Evolutionary conservation across 202 grass and related monocot genomes (phyloP).

Genomic region (Saccharum hybrid): DNA sequence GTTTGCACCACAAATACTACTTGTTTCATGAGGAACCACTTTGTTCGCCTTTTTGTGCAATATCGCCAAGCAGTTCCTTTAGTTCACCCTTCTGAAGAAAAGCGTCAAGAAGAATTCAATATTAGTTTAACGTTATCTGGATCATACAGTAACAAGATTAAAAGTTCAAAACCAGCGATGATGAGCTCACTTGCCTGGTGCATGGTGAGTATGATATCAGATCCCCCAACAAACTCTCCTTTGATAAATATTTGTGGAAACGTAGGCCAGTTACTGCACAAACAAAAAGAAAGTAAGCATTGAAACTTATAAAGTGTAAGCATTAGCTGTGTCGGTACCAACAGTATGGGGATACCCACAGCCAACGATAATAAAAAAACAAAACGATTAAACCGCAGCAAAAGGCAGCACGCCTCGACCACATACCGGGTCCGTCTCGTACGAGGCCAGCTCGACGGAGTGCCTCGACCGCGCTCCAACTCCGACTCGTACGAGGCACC

Average conservation of each 20-base stretch:
- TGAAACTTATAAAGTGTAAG: background rate
- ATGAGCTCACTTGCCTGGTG: constrained; percentile 70
- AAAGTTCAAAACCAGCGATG: background rate
- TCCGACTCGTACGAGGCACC: too few species aligned
- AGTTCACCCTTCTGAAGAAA: constrained; percentile 86
- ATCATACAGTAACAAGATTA: background rate
- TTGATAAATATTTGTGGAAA: constrained; percentile 99
- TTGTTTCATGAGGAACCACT: constrained; percentile 39
- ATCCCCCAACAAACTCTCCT: constrained; percentile 94
- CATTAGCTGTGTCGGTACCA: too few species aligned
- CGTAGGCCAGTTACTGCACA: constrained; percentile 82
- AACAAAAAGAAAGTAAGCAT: constrained; percentile 32
- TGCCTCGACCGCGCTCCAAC: too few species aligned
- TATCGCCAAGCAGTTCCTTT: constrained; percentile 64
- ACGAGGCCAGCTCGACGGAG: too few species aligned
- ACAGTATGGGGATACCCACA: too few species aligned
- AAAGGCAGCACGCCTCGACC: too few species aligned
- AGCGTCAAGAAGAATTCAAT: background rate
- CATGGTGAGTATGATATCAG: constrained; percentile 94
- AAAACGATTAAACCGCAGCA: too few species aligned
- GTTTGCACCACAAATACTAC: background rate
- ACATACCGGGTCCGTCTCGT: too few species aligned
- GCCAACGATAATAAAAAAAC: too few species aligned
- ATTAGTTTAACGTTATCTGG: background rate
- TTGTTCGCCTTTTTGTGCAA: constrained; percentile 46